Percentiles rank a stretch among this genome's conserved stretches.
phyloP scores from a whole-genome alignment of 23 red algal genomes.

The Pyropia yezoensis region DNA sequence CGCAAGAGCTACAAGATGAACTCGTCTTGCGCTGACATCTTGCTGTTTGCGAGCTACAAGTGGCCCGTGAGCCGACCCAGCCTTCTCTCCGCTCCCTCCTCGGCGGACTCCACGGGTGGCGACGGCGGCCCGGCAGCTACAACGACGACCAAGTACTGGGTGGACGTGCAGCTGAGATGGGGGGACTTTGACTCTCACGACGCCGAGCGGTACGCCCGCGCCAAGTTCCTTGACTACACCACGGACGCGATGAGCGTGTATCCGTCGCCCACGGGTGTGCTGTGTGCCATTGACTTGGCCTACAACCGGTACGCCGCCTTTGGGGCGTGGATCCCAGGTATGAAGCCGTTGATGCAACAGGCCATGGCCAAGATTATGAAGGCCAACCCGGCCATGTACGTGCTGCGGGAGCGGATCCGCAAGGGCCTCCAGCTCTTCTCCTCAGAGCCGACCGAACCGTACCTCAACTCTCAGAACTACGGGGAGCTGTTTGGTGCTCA shows the following conservation, averaged over 20 bases:
- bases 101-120: conserved; percentile 37
- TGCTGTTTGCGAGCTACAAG: conserved; percentile 79
- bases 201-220: conserved; percentile 64
- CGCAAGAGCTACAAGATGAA: conserved; percentile 99
- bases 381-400: conserved; percentile 82
- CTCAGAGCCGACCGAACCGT: conserved; percentile 82
- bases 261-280: conserved; percentile 72
- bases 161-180: conserved; percentile 96
- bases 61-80: conserved; percentile 84
- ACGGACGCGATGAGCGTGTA: conserved; percentile 83
- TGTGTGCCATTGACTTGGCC: conserved; percentile 87
- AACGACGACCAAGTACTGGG: conserved; percentile 81
- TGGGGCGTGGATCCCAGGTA: conserved; percentile 89
- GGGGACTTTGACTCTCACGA: conserved; percentile 98
- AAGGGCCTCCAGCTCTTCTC: conserved; percentile 91
- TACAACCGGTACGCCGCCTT: conserved; percentile 83
- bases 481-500: conserved; percentile 80
- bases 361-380: conserved; percentile 92
- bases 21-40: conserved; percentile 91
- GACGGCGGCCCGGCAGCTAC: conserved; percentile 15
- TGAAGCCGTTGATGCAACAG: conserved; percentile 79
- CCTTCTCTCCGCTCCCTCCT: conserved; percentile 41
- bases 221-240: conserved; percentile 91
- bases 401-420: conserved; percentile 82
- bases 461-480: conserved; percentile 92